phyloP scores from a whole-genome alignment of 2,329 filamentous ascomycete species.

The Colletotrichum gloeosporioides region DNA sequence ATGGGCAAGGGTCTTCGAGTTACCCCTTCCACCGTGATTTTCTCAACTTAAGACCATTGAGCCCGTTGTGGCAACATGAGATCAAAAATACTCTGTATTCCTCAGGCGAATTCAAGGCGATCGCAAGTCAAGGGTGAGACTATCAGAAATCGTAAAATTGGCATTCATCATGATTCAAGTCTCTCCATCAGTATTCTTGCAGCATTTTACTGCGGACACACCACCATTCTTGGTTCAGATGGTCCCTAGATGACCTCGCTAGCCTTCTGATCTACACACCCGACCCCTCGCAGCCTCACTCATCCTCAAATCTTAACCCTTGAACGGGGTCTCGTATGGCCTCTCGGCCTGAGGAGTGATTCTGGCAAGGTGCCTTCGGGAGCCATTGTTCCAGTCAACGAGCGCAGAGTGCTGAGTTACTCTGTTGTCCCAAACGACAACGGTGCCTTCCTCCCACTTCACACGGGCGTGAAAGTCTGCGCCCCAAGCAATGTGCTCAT shows the following conservation, averaged over 20 bases:
- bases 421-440: constrained; percentile 20
- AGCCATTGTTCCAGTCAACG: constrained; percentile 20
- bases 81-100: not conserved
- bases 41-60: not conserved
- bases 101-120: not conserved
- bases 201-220: not conserved
- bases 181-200: not conserved
- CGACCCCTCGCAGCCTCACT: not conserved
- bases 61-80: not conserved
- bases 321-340: constrained; percentile 19
- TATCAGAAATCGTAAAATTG: not conserved
- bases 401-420: constrained; percentile 19
- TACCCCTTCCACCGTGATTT: not conserved
- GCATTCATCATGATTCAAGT: not conserved
- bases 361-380: constrained; percentile 16
- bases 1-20: not conserved
- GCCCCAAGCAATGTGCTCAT: constrained; percentile 21
- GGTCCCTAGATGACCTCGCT: not conserved
- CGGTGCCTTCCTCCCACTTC: constrained; percentile 20
- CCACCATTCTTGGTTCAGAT: not conserved
- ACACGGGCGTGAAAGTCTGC: constrained; percentile 20
- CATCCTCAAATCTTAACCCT: not conserved
- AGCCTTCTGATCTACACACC: not conserved
- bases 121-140: not conserved
- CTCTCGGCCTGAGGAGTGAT: constrained; percentile 19